A percentile compares a stretch with the other conserved stretches of the same genome.
Evolutionary conservation across 768 basidiomycete genomes (phyloP).

Genomic region (Podaxis mareebaensis): DNA sequence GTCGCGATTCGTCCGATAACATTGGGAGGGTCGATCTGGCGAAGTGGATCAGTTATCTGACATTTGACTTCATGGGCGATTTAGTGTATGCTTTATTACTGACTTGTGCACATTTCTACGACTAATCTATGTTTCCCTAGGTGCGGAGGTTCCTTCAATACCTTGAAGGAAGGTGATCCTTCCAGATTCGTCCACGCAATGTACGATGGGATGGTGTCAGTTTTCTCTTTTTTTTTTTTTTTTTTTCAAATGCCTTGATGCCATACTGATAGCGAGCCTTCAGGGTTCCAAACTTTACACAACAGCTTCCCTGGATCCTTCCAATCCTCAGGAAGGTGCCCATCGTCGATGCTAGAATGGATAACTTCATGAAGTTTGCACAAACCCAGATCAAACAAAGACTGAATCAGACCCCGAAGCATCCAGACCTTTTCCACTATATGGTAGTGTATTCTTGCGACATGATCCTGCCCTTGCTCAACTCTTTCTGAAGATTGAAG

Average conservation of each 20-base stretch:
- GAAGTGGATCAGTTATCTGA: slow-evolving; percentile 21
- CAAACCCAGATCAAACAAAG: slow-evolving; percentile 21
- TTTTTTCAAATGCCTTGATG: neutral
- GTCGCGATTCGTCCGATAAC: slow-evolving; percentile 15
- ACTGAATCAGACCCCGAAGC: slow-evolving; percentile 13
- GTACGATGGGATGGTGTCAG: slow-evolving; percentile 27
- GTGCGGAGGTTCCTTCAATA: slow-evolving; percentile 29
- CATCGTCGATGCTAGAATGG: slow-evolving; percentile 1
- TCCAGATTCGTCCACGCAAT: slow-evolving; percentile 23
- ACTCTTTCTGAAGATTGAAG: slow-evolving; percentile 17
- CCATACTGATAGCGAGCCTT: neutral
- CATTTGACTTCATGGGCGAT: slow-evolving; percentile 40
- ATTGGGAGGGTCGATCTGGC: slow-evolving; percentile 20
- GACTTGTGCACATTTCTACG: neutral
- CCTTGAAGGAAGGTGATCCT: slow-evolving; percentile 28
- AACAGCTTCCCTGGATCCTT: slow-evolving; percentile 12
- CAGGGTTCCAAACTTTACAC: slow-evolving; percentile 20
- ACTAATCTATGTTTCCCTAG: slow-evolving; percentile 15
- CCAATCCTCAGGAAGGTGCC: neutral
- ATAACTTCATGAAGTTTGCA: slow-evolving; percentile 7
- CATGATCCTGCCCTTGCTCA: neutral
- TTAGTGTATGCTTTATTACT: slow-evolving; percentile 29
- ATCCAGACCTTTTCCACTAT: slow-evolving; percentile 30
- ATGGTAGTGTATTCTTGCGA: slow-evolving; percentile 22
- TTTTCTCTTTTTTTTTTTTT: neutral